Base-by-base conservation (phyloP, 768 basidiomycete genomes). In the Pleurotus tuoliensis region DNA sequence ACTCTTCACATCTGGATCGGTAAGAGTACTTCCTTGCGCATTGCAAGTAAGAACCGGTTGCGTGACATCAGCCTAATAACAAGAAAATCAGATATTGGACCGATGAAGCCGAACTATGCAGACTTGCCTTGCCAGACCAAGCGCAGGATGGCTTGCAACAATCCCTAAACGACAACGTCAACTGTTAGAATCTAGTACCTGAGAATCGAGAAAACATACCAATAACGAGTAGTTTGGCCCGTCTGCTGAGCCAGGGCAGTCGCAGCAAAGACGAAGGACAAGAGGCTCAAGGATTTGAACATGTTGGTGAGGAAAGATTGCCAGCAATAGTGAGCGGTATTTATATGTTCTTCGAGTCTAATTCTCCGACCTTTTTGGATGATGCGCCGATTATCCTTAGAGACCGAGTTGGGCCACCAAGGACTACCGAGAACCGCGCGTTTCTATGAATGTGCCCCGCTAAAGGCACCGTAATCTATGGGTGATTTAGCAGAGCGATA, bases 21-120 rank as follows among this genome's bases (percentile, higher is more conserved):
- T 40, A 30, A 53, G 51, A 6, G 51, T 40, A 9, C 37, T 39
- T 18, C 51, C 51, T 41, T 53, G 51, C 39, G 51, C 34, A 13
- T 53, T 53, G 39, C 51, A 53, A 41, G 51, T 53, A 39, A 53
- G 51, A 39, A 53, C 51, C 39, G 51, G 51, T 12, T 22, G 51
- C 18, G 38, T 12, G 1, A 53, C 51, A 6, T 15, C 15, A 30
- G 37, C 51, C 51, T 53, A 18, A 38, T 25, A 38, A 1, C 9
- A 34, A 34, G 30, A 11, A 34, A 16, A 12, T 34, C 12, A 37
- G 34, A 8, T 16, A 34, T 34, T 34, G 30, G 11, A 34, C 30
- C 30, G 11, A 34, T 34, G 11, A 11, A 2, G 8, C 30, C 8
- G 8, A 9, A 34, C 30, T 34, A 34, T 34, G 30, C n/a, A 7